Evolutionary conservation across 2,329 filamentous ascomycete genomes (phyloP).

Genomic region (Penicillium palitans): DNA sequence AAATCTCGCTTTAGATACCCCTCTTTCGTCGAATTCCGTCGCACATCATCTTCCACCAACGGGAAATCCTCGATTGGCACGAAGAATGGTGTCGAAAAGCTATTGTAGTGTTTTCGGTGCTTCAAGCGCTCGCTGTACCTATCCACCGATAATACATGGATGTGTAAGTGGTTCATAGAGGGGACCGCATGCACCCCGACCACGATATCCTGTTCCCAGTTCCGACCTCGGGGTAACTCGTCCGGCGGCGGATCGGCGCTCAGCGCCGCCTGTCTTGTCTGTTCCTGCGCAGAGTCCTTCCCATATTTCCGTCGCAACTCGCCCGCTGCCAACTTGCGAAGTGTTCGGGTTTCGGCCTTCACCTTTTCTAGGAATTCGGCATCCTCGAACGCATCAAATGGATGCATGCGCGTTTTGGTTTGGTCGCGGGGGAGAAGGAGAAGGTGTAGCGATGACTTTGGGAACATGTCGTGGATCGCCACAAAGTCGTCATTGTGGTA

Average conservation of each 20-base stretch:
- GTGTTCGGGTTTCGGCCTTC: constrained; percentile 58
- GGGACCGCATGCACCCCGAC: constrained; percentile 83
- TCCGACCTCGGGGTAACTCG: constrained; percentile 68
- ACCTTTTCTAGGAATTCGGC: constrained; percentile 66
- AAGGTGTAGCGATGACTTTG: constrained; percentile 81
- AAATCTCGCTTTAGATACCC: constrained; percentile 67
- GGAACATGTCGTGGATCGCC: constrained; percentile 77
- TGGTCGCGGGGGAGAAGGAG: constrained; percentile 79
- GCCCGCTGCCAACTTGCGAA: constrained; percentile 66
- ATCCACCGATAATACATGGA: constrained; percentile 83
- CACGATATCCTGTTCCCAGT: constrained; percentile 74
- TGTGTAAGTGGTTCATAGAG: constrained; percentile 87
- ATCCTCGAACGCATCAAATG: constrained; percentile 75
- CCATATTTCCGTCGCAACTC: constrained; percentile 74
- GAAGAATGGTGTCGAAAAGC: constrained; percentile 83
- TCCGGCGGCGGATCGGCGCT: constrained; percentile 52
- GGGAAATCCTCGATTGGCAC: constrained; percentile 79
- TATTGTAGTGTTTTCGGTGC: constrained; percentile 87
- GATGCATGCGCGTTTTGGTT: constrained; percentile 63
- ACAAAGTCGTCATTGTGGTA: constrained; percentile 69
- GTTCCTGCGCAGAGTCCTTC: constrained; percentile 62
- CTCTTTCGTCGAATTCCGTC: constrained; percentile 57
- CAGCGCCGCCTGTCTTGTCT: constrained; percentile 64
- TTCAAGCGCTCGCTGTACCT: constrained; percentile 70
- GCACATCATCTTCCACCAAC: constrained; percentile 62